phyloP scores from a whole-genome alignment of 2,329 filamentous ascomycete species.

The Lachnellula subtilissima region DNA sequence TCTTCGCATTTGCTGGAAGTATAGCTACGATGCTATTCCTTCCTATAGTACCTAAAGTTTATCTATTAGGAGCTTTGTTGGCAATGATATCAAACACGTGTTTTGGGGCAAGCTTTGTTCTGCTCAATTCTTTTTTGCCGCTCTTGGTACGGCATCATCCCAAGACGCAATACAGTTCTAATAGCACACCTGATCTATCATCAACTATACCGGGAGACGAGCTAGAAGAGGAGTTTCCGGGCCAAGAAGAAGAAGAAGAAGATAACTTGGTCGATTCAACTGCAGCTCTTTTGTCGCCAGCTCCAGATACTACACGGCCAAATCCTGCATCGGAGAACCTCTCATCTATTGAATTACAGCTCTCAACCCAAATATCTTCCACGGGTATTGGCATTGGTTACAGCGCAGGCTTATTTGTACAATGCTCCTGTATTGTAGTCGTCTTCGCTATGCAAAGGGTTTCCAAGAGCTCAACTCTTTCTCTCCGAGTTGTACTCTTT shows the following conservation, averaged over 20 bases:
- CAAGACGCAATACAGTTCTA: conserved; percentile 26
- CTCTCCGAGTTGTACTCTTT: conserved; percentile 81
- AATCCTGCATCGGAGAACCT: conserved; percentile 42
- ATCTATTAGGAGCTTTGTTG: conserved; percentile 74
- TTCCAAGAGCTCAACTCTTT: conserved; percentile 69
- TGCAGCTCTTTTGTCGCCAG: conserved; percentile 40
- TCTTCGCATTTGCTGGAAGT: conserved; percentile 80
- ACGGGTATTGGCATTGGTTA: conserved; percentile 94
- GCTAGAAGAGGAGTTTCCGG: conserved; percentile 13
- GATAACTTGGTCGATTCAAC: conserved; percentile 37
- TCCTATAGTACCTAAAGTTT: conserved; percentile 67
- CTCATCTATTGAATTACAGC: conserved; percentile 63
- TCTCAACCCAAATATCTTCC: conserved; percentile 88
- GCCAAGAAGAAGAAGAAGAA: conserved; percentile 4
- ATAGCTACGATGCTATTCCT: conserved; percentile 85
- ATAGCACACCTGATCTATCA: conserved; percentile 22
- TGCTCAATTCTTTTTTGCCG: conserved; percentile 92
- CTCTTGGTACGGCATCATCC: conserved; percentile 82
- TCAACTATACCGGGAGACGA: conserved; percentile 17
- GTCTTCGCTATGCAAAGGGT: conserved; percentile 52
- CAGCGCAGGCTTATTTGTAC: conserved; percentile 76
- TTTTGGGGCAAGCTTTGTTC: conserved; percentile 90
- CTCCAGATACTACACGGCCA: conserved; percentile 15
- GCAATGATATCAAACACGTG: conserved; percentile 91
- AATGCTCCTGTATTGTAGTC: conserved; percentile 74